Conservation (phyloP, 75 land plant species). For the Cryptomeria japonica region DNA sequence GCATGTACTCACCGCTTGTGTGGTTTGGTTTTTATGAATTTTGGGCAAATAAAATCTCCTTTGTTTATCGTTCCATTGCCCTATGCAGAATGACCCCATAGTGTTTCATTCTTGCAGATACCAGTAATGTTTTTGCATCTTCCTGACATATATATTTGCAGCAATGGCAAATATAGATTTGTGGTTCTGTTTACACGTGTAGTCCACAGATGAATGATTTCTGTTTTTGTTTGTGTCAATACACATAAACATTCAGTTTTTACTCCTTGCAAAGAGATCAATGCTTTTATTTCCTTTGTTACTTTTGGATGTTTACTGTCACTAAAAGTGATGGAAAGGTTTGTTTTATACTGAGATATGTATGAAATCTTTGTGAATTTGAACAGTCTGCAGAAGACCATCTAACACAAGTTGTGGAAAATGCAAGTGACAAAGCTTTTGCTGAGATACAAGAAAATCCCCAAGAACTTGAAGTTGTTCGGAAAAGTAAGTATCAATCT, state of each 20-base stretch:
- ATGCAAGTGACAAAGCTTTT: constrained; percentile 59
- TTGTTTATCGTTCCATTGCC: not conserved
- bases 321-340: not conserved
- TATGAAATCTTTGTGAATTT: constrained; percentile 3
- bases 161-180: not conserved
- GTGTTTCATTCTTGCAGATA: not conserved
- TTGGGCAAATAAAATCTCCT: not conserved
- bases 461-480: constrained; percentile 45
- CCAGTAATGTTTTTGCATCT: not conserved
- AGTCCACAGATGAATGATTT: not conserved
- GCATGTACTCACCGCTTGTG: not conserved
- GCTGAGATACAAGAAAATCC: constrained; percentile 61
- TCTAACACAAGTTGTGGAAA: constrained; percentile 59
- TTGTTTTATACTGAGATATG: not conserved
- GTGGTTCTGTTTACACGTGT: not conserved
- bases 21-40: not conserved
- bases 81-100: not conserved
- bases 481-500: constrained; percentile 40
- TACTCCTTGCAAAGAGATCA: not conserved
- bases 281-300: not conserved
- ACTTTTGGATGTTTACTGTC: not conserved
- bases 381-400: constrained; percentile 69
- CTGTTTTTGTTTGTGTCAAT: not conserved
- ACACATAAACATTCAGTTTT: not conserved
- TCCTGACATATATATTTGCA: not conserved